A percentile compares a stretch with the other conserved stretches of the same genome.
Evolutionary conservation across 2,329 filamentous ascomycete species (phyloP).

Genomic region (Chrysoporthe austroafricana): DNA sequence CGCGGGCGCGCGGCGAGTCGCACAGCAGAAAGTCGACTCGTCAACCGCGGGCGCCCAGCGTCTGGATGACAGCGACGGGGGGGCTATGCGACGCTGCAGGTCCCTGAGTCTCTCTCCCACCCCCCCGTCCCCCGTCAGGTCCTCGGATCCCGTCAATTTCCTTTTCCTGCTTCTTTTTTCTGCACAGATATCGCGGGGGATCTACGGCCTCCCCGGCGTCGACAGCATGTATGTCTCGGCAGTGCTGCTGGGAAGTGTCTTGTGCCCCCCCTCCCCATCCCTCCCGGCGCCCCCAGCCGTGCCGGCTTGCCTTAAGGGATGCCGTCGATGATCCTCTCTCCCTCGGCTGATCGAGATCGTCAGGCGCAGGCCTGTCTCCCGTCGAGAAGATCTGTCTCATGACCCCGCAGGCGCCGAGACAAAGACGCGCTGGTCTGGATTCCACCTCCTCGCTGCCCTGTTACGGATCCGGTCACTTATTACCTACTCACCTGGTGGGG

Average conservation of each 20-base stretch:
- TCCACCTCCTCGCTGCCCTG: not conserved
- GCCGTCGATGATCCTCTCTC: not conserved
- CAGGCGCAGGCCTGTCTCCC: too few relatives aligned
- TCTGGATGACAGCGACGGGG: too few relatives aligned
- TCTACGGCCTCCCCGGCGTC: not conserved
- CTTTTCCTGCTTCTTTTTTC: not conserved
- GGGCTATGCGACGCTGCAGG: too few relatives aligned
- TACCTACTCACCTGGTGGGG: not conserved
- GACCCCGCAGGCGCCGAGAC: conserved; percentile 5
- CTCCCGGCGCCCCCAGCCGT: not conserved
- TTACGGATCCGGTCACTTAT: not conserved
- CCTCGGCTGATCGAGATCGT: not conserved
- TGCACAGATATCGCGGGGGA: not conserved
- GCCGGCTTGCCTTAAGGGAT: not conserved
- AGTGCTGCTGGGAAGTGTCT: not conserved
- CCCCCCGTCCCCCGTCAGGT: too few relatives aligned
- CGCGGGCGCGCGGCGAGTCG: too few relatives aligned
- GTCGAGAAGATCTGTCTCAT: not conserved
- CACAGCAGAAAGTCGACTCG: too few relatives aligned
- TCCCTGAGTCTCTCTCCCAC: too few relatives aligned
- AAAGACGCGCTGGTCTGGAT: conserved; percentile 1
- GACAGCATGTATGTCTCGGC: conserved; percentile 1
- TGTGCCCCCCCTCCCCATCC: too few relatives aligned
- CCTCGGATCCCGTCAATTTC: too few relatives aligned
- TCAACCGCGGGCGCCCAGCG: too few relatives aligned